phyloP scores from a whole-genome alignment of 2,329 filamentous ascomycete species.

The Aspergillus floridensis region DNA sequence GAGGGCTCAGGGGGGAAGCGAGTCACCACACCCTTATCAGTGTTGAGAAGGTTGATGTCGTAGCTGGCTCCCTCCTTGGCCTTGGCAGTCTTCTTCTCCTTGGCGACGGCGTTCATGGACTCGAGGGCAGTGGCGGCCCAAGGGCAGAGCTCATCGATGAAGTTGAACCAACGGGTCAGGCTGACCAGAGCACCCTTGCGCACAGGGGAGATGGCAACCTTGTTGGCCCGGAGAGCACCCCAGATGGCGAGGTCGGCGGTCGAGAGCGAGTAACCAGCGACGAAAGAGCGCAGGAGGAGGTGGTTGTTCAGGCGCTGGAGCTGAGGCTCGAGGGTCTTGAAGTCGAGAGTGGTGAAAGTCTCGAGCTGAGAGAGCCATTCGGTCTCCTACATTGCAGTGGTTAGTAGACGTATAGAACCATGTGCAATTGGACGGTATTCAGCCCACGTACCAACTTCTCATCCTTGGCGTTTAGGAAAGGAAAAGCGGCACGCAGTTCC shows the following conservation, averaged over 20 bases:
- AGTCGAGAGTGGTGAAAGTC: slow-evolving; percentile 61
- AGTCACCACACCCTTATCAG: slow-evolving; percentile 84
- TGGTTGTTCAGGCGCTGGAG: slow-evolving; percentile 80
- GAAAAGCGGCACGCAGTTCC: slow-evolving; percentile 35
- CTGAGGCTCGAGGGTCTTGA: slow-evolving; percentile 75
- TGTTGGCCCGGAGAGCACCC: slow-evolving; percentile 78
- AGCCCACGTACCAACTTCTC: slow-evolving; percentile 30
- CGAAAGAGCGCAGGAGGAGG: slow-evolving; percentile 79
- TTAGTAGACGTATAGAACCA: slow-evolving; percentile 1
- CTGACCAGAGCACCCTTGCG: slow-evolving; percentile 75
- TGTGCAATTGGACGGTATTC: neutral
- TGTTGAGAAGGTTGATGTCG: slow-evolving; percentile 80
- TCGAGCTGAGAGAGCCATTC: slow-evolving; percentile 58
- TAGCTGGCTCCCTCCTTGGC: slow-evolving; percentile 82
- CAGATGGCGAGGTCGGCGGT: slow-evolving; percentile 79
- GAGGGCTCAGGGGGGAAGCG: slow-evolving; percentile 93
- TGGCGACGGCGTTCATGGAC: slow-evolving; percentile 64
- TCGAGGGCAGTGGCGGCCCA: slow-evolving; percentile 72
- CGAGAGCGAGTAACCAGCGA: slow-evolving; percentile 75
- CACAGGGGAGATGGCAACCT: slow-evolving; percentile 76
- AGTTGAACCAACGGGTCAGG: slow-evolving; percentile 81
- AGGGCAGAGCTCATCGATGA: slow-evolving; percentile 76
- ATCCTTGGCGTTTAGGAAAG: slow-evolving; percentile 38
- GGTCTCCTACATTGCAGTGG: slow-evolving; percentile 34
- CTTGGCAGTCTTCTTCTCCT: slow-evolving; percentile 65